Conservation (phyloP, 371 early-diverging fungal species). For the Zychaea mexicana region DNA sequence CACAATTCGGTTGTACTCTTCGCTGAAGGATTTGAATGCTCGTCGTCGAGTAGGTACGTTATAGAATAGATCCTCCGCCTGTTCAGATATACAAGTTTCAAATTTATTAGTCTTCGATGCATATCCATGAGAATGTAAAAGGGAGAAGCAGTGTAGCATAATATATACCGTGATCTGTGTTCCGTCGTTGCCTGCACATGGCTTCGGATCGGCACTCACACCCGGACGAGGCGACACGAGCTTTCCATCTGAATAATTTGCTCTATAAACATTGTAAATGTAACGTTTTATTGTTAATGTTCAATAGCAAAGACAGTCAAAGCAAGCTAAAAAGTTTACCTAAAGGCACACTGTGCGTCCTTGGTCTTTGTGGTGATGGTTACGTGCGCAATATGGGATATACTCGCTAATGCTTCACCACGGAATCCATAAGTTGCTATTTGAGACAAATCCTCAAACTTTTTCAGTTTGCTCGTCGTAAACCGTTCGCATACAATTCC, state of each 20-base stretch:
- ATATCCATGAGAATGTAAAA: background rate
- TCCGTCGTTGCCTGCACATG: slow-evolving; percentile 93
- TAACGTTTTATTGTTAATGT: background rate
- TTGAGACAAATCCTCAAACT: slow-evolving; percentile 83
- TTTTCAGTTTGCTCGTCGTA: slow-evolving; percentile 93
- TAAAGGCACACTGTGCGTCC: slow-evolving; percentile 83
- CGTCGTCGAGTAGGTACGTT: slow-evolving; percentile 83
- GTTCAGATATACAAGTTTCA: background rate
- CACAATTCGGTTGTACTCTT: slow-evolving; percentile 87
- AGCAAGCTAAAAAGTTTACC: too few species aligned
- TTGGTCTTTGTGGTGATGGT: slow-evolving; percentile 86
- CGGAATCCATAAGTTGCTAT: slow-evolving; percentile 98
- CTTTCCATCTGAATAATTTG: slow-evolving; percentile 84
- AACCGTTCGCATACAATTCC: slow-evolving; percentile 90
- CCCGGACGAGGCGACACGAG: slow-evolving; percentile 75
- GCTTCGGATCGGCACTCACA: slow-evolving; percentile 74
- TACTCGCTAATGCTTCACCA: slow-evolving; percentile 98
- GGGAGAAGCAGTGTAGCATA: too few species aligned
- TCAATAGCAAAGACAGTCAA: background rate
- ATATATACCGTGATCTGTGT: slow-evolving; percentile 85
- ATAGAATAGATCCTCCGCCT: slow-evolving; percentile 93
- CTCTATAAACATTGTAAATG: slow-evolving; percentile 43
- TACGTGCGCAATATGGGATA: slow-evolving; percentile 92
- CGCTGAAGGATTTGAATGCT: slow-evolving; percentile 79
- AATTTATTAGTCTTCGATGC: background rate